Percentiles rank a stretch among this genome's conserved stretches.
Conservation (phyloP, 2,329 filamentous ascomycete genomes). For the Tolypocladium tropicale region DNA sequence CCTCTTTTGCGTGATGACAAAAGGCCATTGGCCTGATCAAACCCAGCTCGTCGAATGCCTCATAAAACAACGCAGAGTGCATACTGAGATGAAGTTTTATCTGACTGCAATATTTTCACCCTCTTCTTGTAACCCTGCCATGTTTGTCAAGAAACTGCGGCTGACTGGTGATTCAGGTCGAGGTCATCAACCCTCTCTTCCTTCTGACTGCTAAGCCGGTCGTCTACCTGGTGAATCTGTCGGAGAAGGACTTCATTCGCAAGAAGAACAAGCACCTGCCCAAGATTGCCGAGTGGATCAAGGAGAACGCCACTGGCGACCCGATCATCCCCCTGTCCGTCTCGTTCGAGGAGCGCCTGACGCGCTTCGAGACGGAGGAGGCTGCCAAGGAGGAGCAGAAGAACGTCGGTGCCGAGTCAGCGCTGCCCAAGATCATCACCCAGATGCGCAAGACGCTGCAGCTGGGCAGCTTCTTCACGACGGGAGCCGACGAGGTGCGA, state of each 20-base stretch:
- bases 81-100: constrained; percentile 76
- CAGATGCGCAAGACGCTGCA: constrained; percentile 90
- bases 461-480: constrained; percentile 94
- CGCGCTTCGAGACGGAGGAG: constrained; percentile 65
- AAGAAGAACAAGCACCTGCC: constrained; percentile 99
- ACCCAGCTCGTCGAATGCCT: constrained; percentile 99
- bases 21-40: constrained; percentile 89
- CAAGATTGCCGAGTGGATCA: constrained; percentile 92
- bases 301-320: constrained; percentile 77
- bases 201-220: constrained; percentile 94
- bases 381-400: constrained; percentile 81
- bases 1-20: constrained; percentile 77
- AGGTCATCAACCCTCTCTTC: constrained; percentile 94
- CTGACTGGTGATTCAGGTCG: constrained; percentile 53
- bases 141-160: background rate
- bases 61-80: constrained; percentile 65
- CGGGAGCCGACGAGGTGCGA: constrained; percentile 86
- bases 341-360: constrained; percentile 84
- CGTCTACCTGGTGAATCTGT: constrained; percentile 93
- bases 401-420: constrained; percentile 75
- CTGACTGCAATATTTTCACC: constrained; percentile 41
- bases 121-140: constrained; percentile 2
- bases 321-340: constrained; percentile 91
- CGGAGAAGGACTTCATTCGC: constrained; percentile 91
- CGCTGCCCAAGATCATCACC: constrained; percentile 80